Conservation (phyloP, 371 early-diverging fungal genomes). For the Funneliformis caledonium region DNA sequence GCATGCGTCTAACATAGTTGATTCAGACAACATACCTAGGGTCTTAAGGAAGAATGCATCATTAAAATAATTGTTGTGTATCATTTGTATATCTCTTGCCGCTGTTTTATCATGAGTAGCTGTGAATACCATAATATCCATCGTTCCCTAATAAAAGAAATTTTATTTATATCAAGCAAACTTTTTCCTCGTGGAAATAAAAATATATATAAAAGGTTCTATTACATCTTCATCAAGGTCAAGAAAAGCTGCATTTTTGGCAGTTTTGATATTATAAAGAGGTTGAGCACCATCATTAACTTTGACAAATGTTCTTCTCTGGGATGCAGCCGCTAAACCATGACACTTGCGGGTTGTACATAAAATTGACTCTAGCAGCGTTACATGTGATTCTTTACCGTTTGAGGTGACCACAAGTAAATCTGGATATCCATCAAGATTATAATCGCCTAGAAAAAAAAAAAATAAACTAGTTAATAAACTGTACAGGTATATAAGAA, state of each 20-base stretch:
- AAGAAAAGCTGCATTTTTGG: conserved; percentile 74
- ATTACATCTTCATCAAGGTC: conserved; percentile 88
- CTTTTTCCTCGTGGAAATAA: not conserved
- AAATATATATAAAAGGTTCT: conserved; percentile 7
- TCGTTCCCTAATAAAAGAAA: conserved; percentile 65
- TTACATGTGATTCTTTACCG: conserved; percentile 49
- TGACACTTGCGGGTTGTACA: conserved; percentile 59
- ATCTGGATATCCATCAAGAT: conserved; percentile 94
- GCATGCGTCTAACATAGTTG: not conserved
- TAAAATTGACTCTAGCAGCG: conserved; percentile 64
- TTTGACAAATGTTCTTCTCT: conserved; percentile 62
- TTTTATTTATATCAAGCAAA: not conserved
- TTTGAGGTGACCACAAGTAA: conserved; percentile 66
- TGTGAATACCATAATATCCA: conserved; percentile 77
- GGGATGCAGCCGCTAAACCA: conserved; percentile 47
- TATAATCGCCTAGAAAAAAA: conserved; percentile 72
- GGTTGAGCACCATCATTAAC: conserved; percentile 65
- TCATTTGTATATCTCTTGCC: conserved; percentile 48
- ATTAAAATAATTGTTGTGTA: conserved; percentile 86
- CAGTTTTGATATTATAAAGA: conserved; percentile 54
- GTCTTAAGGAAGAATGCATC: conserved; percentile 95
- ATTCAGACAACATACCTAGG: conserved; percentile 54
- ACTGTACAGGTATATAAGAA: not conserved
- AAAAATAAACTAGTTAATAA: not conserved
- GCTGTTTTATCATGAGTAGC: conserved; percentile 9